Base-by-base conservation (phyloP, 1,139 yeast genomes). In the Yamadazyma atlantica region DNA sequence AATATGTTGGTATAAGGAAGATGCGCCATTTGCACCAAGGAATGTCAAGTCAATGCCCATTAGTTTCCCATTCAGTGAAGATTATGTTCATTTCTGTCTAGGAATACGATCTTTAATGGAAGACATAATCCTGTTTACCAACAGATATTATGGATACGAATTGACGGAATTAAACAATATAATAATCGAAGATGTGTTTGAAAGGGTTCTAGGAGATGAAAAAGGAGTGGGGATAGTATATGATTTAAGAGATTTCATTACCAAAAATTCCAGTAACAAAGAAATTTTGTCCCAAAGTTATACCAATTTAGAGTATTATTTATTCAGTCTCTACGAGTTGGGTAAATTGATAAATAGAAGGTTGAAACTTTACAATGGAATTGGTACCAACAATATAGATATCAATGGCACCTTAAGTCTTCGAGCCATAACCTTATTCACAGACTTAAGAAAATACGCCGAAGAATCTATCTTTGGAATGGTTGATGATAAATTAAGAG, bases 221-320 rank as follows among this genome's bases (percentile, higher is more conserved):
- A 59, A 60, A 17, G 70, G 68, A 0, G 55, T 75, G 29, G 80
- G 88, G 3, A 85, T 92, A 2, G 78, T 88, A 47, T 69, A 70
- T 36, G 85, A 84, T 43, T 74, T 88, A 42, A 69, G 75, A 40
- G 76, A 74, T 13, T 84, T 86, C 51, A 73, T 89, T 28, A 72
- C 58, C 23, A 66, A 58, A 41, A 70, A 80, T 49, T 74, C 86
- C 2, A 79, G 83, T 21, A 85, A 89, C 43, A 85, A 95, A 57
- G 98, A 92, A 60, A 89, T 89, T 47, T 78, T 89, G 31, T 86
- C 96, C 0, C 97, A 92, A 62, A 87, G 88, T 49, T 72, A 86
- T 48, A 83, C 94, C 41, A 89, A 92, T 57, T 68, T 90, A 52
- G 97, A 92, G 53, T 88, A 87, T 60, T 90, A 90, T 58, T 73